These are phyloP conservation scores for Entamoeba histolytica DNA, from an alignment of 208 protist genomes.

Conservation along the genomic window DNA sequence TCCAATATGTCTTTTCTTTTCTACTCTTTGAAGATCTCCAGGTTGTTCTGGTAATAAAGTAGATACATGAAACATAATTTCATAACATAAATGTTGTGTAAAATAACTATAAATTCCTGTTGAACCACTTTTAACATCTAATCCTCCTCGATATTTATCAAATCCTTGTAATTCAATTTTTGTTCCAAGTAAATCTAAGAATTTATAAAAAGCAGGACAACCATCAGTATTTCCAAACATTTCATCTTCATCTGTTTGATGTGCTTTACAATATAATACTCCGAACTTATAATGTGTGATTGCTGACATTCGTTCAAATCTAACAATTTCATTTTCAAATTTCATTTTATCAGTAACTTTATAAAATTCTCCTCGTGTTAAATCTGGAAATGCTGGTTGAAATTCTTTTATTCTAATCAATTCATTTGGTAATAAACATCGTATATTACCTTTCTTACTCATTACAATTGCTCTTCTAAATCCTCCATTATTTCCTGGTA, in stretches of 20 bases:
- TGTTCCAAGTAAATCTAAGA: background rate
- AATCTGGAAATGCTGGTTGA: background rate
- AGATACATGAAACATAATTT: conserved; percentile 3
- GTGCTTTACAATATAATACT: background rate
- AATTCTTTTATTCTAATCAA: background rate
- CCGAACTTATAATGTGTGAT: background rate
- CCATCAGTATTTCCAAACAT: background rate
- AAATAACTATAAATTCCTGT: background rate
- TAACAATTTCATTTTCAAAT: background rate
- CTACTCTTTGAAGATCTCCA: background rate
- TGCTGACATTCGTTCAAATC: background rate
- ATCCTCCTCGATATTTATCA: background rate
- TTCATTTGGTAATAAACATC: background rate
- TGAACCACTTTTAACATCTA: background rate
- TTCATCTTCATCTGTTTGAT: background rate
- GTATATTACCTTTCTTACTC: background rate
- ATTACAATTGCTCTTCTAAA: background rate
- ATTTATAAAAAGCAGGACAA: background rate
- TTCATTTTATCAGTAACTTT: background rate
- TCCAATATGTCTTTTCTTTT: background rate
- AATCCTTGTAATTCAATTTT: background rate
- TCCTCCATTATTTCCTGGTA: background rate
- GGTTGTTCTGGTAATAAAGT: background rate
- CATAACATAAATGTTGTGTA: background rate
- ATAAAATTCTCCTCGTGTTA: background rate